phyloP scores from a whole-genome alignment of 345 rosid genomes.

The Citrus hindsii region DNA sequence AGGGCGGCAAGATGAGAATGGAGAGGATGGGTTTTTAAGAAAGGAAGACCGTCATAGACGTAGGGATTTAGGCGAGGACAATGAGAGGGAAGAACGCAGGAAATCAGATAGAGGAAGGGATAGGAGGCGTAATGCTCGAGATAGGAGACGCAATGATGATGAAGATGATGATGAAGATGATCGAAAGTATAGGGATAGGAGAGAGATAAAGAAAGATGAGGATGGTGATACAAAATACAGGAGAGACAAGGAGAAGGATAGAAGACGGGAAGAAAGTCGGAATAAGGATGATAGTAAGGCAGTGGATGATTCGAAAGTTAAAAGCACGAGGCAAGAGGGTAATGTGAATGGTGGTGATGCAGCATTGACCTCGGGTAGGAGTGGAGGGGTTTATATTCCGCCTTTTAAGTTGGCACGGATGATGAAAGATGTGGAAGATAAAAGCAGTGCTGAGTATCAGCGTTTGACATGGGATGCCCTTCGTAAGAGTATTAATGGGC shows the following conservation, averaged over 20 bases:
- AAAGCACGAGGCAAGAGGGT: slow-evolving; percentile 21
- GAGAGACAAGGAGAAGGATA: slow-evolving; percentile 28
- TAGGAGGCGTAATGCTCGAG: neutral
- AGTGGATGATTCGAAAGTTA: slow-evolving; percentile 29
- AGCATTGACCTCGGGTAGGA: slow-evolving; percentile 39
- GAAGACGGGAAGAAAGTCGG: slow-evolving; percentile 27
- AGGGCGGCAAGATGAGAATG: slow-evolving; percentile 24
- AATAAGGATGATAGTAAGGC: slow-evolving; percentile 22
- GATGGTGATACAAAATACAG: slow-evolving; percentile 18
- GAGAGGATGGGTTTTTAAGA: slow-evolving; percentile 18
- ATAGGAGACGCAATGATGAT: too few species aligned
- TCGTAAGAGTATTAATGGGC: slow-evolving; percentile 88
- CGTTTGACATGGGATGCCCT: slow-evolving; percentile 96
- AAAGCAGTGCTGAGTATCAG: slow-evolving; percentile 79
- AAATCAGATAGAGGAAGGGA: slow-evolving; percentile 16
- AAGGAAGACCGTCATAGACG: slow-evolving; percentile 25
- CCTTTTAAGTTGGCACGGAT: slow-evolving; percentile 84
- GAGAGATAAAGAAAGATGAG: slow-evolving; percentile 25
- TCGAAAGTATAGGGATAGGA: neutral
- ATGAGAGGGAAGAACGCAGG: slow-evolving; percentile 16
- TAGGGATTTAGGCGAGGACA: slow-evolving; percentile 23
- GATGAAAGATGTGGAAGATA: slow-evolving; percentile 87
- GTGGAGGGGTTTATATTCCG: slow-evolving; percentile 89
- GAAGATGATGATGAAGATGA: neutral
- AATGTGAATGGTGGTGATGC: slow-evolving; percentile 31